Percentiles rank a stretch among this genome's conserved stretches.
Evolutionary conservation across 768 basidiomycete species (phyloP).

Genomic region (Lentinula detonsa): DNA sequence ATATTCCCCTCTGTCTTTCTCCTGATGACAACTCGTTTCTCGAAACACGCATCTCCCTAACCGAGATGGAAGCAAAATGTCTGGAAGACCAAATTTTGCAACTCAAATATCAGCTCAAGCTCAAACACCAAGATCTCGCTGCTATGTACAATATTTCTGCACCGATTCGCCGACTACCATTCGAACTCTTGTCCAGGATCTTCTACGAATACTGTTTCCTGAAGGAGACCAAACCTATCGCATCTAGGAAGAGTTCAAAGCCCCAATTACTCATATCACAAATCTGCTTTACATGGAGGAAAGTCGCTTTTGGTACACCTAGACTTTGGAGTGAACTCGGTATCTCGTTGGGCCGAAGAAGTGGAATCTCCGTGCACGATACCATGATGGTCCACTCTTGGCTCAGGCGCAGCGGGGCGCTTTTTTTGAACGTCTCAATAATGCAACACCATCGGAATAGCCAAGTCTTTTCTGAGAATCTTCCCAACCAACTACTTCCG

Average conservation of each 20-base stretch:
- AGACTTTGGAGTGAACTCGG: neutral
- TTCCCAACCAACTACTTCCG: neutral
- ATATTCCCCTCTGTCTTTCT: neutral
- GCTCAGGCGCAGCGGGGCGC: neutral
- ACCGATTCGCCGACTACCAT: slow-evolving; percentile 1
- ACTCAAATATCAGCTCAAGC: neutral
- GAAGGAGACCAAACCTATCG: neutral
- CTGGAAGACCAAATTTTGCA: neutral
- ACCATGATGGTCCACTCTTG: neutral
- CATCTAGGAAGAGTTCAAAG: neutral
- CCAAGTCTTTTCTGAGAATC: neutral
- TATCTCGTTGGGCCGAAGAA: neutral
- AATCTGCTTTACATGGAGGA: neutral
- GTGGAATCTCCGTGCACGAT: too few species aligned
- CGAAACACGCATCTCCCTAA: neutral
- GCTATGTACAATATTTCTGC: neutral
- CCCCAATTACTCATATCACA: neutral
- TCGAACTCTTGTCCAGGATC: neutral
- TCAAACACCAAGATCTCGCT: neutral
- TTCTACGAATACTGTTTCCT: neutral
- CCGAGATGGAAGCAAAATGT: neutral
- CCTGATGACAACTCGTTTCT: neutral
- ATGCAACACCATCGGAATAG: neutral
- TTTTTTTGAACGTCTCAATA: neutral
- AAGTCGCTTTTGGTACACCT: neutral